phyloP scores from a whole-genome alignment of 1,284 basidiomycete genomes.

The Ganoderma lingzhi region DNA sequence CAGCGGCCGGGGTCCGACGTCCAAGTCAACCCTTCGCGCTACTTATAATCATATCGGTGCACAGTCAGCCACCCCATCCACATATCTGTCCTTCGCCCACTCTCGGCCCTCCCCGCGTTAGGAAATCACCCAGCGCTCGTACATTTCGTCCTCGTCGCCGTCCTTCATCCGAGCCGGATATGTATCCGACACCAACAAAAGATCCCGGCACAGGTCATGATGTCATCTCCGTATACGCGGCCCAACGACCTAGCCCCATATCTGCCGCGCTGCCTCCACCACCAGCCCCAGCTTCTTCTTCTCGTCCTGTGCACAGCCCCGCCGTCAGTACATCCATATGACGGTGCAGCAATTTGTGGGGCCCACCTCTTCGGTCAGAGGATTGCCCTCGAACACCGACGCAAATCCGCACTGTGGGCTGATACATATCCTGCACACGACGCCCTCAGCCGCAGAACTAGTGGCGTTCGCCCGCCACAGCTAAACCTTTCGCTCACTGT shows the following conservation, averaged over 20 bases:
- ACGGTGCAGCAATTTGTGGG: slow-evolving; percentile 14
- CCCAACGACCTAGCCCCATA: slow-evolving; percentile 47
- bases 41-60: neutral
- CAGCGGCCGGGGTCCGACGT: neutral
- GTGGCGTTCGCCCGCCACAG: slow-evolving; percentile 9
- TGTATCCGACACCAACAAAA: neutral
- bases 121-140: neutral
- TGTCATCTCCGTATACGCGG: neutral
- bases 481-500: slow-evolving; percentile 51
- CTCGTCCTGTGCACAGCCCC: slow-evolving; percentile 35
- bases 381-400: slow-evolving; percentile 72
- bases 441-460: slow-evolving; percentile 12
- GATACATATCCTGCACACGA: slow-evolving; percentile 59
- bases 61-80: neutral
- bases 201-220: neutral
- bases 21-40: neutral
- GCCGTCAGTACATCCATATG: slow-evolving; percentile 5
- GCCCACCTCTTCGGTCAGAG: slow-evolving; percentile 61
- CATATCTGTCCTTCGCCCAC: neutral
- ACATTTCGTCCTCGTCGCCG: neutral
- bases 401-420: slow-evolving; percentile 83
- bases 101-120: neutral
- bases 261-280: slow-evolving; percentile 57
- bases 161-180: neutral
- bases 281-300: slow-evolving; percentile 58